Evolutionary conservation across 768 basidiomycete species (phyloP), one percentile per base, ranked within the genome.

Genomic region (Termitomyces sp.): DNA sequence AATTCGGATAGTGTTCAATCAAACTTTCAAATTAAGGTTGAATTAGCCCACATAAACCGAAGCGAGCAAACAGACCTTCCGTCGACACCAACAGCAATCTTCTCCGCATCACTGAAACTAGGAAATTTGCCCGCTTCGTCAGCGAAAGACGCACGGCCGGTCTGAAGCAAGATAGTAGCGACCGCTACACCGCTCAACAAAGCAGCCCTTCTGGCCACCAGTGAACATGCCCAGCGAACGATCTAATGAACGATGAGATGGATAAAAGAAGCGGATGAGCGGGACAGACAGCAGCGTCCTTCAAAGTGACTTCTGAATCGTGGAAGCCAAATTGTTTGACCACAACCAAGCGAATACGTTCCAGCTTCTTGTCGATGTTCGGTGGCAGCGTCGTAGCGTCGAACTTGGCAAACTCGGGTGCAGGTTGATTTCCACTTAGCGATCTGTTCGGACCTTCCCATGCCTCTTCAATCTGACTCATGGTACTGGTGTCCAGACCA

Each of bases 401-500:
- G 54, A 76, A 76, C 2, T 69, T 68, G 18, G 63, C 63, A 46
- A 79, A 72, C 36, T 72, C 69, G 9, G 79, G 79, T 16, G 69
- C 67, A 14, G 63, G 60, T 52, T 67, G 70, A n/a, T 64, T 62
- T 36, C 64, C 74, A 43, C 62, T 61, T 32, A 59, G 62, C 33
- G 60, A 66, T 38, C 55, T 58, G 52, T 70, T 74, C 35, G 61
- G 72, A 10, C 78, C 79, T 55, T 79, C 77, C 89, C 89, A 92
- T 18, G 88, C 87, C 54, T 79, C 82, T 69, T 94, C 92, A 46
- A 94, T 77, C 38, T 82, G 84, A 49, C 90, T 94, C 78, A 97
- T 84, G 57, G 95, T 79, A n/a, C 94, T 92, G 0, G 95, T 92
- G 72, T 99, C 97, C 58, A 98, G 74, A 1, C 94, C 97, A 74